Evolutionary conservation across 2,329 filamentous ascomycete genomes (phyloP), one percentile per base, ranked within the genome.

Genomic region (Nectriaceae sp.): DNA sequence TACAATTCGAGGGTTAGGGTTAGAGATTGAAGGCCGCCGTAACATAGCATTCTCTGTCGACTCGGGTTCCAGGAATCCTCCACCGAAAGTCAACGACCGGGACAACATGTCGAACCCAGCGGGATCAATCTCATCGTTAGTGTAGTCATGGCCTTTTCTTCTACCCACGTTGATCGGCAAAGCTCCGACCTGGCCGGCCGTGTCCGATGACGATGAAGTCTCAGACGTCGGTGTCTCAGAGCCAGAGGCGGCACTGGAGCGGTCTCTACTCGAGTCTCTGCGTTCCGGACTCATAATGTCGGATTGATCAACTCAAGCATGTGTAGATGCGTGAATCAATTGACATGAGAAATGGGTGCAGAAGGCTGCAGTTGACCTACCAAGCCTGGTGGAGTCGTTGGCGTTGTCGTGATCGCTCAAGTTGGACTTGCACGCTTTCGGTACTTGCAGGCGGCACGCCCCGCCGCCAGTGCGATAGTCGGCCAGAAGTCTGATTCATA

Each of bases 31-130:
- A 11, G 59, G 54, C 22, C 67, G 60, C 22, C 67, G 60, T 3
- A 77, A 62, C 64, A 76, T 69, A 41, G 70, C 65, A 44, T 69
- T 65, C 50, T 73, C 70, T 35, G 66, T 51, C 3, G 69, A 56
- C 52, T 75, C 75, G 10, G 75, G 72, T 47, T 75, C 72, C 10
- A 77, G 63, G 18, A 71, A 63, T 19, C 70, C 64, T 5, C 63
- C 68, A 3, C 61, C 61, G 1, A 69, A 68, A 13, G 70, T 73
- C 41, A 73, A 51, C 3, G 74, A 75, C 21, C 65, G 66, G 1
- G 73, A 72, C 8, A 76, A 57, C 20, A 50, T 48, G 42, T 64
- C 57, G n/a, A 65, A 61, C 13, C 50, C 50, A 11, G 40, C 40
- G 16, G 52, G 53, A 33, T 63, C 60, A 36, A 63, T 21, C 10